Percentiles rank a stretch among this genome's conserved stretches.
Conservation (phyloP, 306 rosid genomes). For the Comarum palustre region DNA sequence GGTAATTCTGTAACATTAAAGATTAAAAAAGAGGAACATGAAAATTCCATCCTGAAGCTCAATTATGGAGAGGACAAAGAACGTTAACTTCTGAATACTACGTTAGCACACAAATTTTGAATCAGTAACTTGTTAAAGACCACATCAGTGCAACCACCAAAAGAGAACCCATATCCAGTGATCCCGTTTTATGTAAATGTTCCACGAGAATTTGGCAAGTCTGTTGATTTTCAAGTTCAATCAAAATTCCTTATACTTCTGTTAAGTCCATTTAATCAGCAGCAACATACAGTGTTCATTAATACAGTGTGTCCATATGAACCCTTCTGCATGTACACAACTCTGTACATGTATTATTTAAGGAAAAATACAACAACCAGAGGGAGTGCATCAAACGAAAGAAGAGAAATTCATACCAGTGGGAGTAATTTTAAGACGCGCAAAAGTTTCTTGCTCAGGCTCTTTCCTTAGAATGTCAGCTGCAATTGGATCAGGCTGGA, state of each 20-base stretch:
- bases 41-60: background rate
- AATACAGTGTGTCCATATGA: background rate
- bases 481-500: constrained; percentile 93
- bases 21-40: background rate
- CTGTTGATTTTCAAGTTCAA: background rate
- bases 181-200: background rate
- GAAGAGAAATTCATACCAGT: constrained; percentile 48
- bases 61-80: background rate
- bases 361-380: background rate
- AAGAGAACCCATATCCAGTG: background rate
- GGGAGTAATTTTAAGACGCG: constrained; percentile 69
- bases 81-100: background rate
- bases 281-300: background rate
- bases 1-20: constrained; percentile 63
- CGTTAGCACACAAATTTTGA: background rate
- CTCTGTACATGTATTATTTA: background rate
- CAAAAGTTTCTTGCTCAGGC: constrained; percentile 92
- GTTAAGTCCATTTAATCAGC: background rate
- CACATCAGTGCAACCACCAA: background rate
- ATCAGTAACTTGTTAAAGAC: background rate
- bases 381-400: constrained; percentile 4
- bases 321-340: background rate
- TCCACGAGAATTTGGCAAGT: background rate
- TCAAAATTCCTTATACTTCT: constrained; percentile 1
- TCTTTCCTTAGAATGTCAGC: constrained; percentile 99